Evolutionary conservation across 2,329 filamentous ascomycete species (phyloP), one percentile per base, ranked within the genome.

Genomic region (Tolypocladium ovalisporum): DNA sequence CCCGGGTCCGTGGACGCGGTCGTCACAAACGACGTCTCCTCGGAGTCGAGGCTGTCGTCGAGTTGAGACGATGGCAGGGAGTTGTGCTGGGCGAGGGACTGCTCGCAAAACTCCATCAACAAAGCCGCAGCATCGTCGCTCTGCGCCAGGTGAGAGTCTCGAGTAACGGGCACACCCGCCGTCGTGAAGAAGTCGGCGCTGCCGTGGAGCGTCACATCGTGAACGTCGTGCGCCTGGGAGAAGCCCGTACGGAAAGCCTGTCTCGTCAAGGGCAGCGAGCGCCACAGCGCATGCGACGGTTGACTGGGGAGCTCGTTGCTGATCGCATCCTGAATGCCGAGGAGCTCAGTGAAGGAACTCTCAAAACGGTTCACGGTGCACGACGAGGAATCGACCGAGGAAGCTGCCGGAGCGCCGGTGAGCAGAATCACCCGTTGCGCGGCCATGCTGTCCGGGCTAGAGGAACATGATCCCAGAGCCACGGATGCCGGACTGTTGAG

Each of bases 21-120:
- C 58, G 27, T 56, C 42, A 3, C 53, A 57, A 63, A 61, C 27
- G 65, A 65, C 1, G 61, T 59, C 4, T 61, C 59, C 2, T 62
- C 59, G 19, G 61, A 60, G 24, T 66, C 61, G 39, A 71, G 61
- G 36, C 67, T 65, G 5, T 68, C 66, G 24, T 68, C 66, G 22
- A 86, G 73, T 59, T 87, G 81, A 1, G 86, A 88, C 0, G 85
- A 87, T 1, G 80, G 71, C 4, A 87, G 70, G 17, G 84, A 81
- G 61, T 89, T 79, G 67, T 95, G 84, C 17, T 87, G 73, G 2
- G 84, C 81, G 54, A 95, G 79, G 0, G 90, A 94, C 65, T 93
- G 84, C 61, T 94, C 83, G 64, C 90, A 88, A 68, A 94, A 95
- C 57, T 85, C 79, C 4, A 82, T 80, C 4, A 86, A 70, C 0